Percentiles rank a stretch among this genome's conserved stretches.
phyloP scores from a whole-genome alignment of 164 flowering plant genomes.

The Tetracentron sinense region DNA sequence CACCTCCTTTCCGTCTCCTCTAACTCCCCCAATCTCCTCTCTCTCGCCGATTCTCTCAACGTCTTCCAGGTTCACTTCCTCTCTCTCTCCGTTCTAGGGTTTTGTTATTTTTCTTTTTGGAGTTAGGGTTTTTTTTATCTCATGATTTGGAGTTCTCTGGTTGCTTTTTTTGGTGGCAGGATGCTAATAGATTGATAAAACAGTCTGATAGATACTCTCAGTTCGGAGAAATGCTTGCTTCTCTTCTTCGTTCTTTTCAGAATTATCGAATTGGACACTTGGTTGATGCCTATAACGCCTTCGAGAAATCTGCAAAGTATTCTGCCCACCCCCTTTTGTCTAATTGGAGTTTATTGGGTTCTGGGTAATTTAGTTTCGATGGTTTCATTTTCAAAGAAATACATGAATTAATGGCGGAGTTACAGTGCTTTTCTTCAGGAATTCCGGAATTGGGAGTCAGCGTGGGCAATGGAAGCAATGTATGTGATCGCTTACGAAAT shows the following conservation, averaged over 20 bases:
- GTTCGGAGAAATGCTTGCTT: conserved; percentile 56
- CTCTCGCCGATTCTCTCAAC: conserved; percentile 82
- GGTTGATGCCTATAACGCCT: conserved; percentile 69
- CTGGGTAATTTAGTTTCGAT: neutral
- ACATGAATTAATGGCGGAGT: conserved; percentile 12
- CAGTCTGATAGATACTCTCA: conserved; percentile 67
- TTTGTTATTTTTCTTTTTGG: neutral
- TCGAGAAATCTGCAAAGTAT: conserved; percentile 87
- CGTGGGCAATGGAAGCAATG: conserved; percentile 91
- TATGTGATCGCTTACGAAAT: conserved; percentile 76
- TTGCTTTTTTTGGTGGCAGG: conserved; percentile 38
- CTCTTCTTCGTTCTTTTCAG: conserved; percentile 63
- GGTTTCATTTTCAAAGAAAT: neutral
- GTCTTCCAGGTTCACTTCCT: conserved; percentile 80
- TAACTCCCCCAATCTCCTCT: conserved; percentile 50
- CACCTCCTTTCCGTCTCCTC: conserved; percentile 74
- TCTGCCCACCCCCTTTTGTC: neutral
- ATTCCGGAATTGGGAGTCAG: conserved; percentile 94
- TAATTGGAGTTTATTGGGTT: neutral
- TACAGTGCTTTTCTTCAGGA: conserved; percentile 92
- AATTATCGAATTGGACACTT: conserved; percentile 50
- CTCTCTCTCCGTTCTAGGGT: neutral
- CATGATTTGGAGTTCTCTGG: neutral
- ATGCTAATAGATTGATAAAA: conserved; percentile 57
- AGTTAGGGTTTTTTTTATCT: conserved; percentile 13